A percentile compares a stretch with the other conserved stretches of the same genome.
These are phyloP conservation scores for Saturnispora serradocipensis DNA, from an alignment of 805 yeast genomes.

Conservation along the genomic window DNA sequence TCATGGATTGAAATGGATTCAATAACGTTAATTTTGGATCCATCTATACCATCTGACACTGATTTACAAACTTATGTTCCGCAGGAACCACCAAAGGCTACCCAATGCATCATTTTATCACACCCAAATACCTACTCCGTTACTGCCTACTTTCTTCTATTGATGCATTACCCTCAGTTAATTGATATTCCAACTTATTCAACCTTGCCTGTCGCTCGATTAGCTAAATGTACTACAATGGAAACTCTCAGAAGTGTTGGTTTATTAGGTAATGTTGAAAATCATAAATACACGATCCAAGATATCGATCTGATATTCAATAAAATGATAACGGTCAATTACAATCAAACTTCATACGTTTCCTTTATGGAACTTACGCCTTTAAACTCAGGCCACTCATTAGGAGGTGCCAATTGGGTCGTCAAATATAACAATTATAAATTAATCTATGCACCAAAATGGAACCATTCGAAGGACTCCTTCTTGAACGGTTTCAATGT, in stretches of 20 bases:
- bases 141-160: constrained; percentile 69
- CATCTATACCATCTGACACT: not conserved
- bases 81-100: constrained; percentile 6
- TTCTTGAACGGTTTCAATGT: constrained; percentile 63
- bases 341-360: constrained; percentile 57
- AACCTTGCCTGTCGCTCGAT: constrained; percentile 79
- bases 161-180: constrained; percentile 49
- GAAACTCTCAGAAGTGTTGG: constrained; percentile 72
- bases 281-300: constrained; percentile 37
- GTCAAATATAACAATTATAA: constrained; percentile 59
- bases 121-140: constrained; percentile 75
- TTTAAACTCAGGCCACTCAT: constrained; percentile 81
- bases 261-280: constrained; percentile 58
- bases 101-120: constrained; percentile 48
- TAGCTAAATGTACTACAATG: constrained; percentile 80
- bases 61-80: constrained; percentile 15
- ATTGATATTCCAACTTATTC: constrained; percentile 69
- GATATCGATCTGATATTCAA: constrained; percentile 39
- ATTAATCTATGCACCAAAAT: constrained; percentile 79
- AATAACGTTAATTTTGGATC: not conserved
- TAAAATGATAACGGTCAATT: constrained; percentile 57
- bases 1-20: not conserved
- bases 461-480: constrained; percentile 91
- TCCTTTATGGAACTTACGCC: constrained; percentile 53
- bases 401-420: constrained; percentile 92